Evolutionary conservation across 768 basidiomycete species (phyloP), one percentile per base, ranked within the genome.

Genomic region (Terana coerulea): DNA sequence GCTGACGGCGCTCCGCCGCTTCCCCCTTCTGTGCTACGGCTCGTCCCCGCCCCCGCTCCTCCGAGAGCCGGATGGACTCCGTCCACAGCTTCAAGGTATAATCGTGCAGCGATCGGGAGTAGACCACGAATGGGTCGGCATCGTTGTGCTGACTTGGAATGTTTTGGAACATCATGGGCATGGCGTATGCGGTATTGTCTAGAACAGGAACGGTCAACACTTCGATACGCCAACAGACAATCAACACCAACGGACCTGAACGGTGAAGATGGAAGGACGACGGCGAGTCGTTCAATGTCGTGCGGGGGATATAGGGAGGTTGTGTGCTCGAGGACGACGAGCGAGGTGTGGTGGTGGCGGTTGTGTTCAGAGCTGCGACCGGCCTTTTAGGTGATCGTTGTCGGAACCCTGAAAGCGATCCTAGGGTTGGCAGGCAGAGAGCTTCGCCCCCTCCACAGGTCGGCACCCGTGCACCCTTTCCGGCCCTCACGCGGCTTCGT

Each of bases 61-160:
- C 84, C 33, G 76, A 78, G 51, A 73, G 62, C 58, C 76, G 75
- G 60, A 82, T 73, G 5, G 83, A 83, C 61, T 86, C 81, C 45
- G 79, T 78, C 84, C 85, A 86, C 44, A 84, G 73, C 35, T 64
- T 73, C 45, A 86, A 74, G 25, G 86, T 87, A 54, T 85, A 86
- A 50, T 83, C 74, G 63, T 86, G 81, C 29, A 88, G 68, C 37
- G 83, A 74, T 59, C 78, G 81, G 15, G 86, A 79, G 60, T 88
- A 88, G 30, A 72, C 71, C 41, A 72, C 61, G 59, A 85, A 62
- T 14, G 64, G 59, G 42, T 65, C 61, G 35, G 50, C 39, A 11
- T 62, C 60, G 48, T 35, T 36, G 36, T 51, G 44, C 34, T 43
- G 52, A 34, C 29, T 29, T 49, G 49, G 31, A 36, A 47, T 34